Evolutionary conservation across 441 rosid species (phyloP).

Genomic region (Pelargonium fulgidum): DNA sequence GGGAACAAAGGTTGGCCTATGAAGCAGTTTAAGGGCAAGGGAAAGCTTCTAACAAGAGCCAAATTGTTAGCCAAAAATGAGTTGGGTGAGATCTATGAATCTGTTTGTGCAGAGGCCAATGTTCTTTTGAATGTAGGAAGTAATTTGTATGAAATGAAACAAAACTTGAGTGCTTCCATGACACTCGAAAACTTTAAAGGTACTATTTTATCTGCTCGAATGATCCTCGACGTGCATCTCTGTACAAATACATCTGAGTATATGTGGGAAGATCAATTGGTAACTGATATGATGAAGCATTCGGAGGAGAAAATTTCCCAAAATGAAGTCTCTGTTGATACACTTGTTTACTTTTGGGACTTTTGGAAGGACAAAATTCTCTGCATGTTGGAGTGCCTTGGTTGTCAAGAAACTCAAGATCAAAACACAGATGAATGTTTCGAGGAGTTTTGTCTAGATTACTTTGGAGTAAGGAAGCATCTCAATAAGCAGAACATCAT

Average conservation of each 20-base stretch:
- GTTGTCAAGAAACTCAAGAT: constrained; percentile 13
- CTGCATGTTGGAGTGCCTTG: constrained; percentile 27
- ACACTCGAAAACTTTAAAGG: constrained; percentile 27
- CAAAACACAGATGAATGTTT: constrained; percentile 15
- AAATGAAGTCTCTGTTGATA: constrained; percentile 22
- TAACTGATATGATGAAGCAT: constrained; percentile 21
- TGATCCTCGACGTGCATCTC: constrained; percentile 40
- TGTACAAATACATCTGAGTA: constrained; percentile 18
- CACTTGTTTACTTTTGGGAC: constrained; percentile 35
- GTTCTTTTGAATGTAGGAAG: constrained; percentile 22
- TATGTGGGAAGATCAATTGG: constrained; percentile 29
- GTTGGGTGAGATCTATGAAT: constrained; percentile 22
- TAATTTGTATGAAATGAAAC: constrained; percentile 24
- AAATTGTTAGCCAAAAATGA: constrained; percentile 24
- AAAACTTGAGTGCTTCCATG: constrained; percentile 25
- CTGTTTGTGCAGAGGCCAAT: constrained; percentile 29
- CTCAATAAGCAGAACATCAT: constrained; percentile 10
- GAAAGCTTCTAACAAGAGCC: constrained; percentile 34
- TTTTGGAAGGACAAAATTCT: constrained; percentile 35
- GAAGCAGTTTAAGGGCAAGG: constrained; percentile 32
- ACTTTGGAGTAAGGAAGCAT: constrained; percentile 36
- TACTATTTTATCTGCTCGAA: constrained; percentile 32
- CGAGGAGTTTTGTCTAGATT: constrained; percentile 42
- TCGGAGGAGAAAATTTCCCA: constrained; percentile 19
- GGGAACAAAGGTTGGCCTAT: constrained; percentile 49